A percentile compares a stretch with the other conserved stretches of the same genome.
Evolutionary conservation across 2,329 filamentous ascomycete species (phyloP).

Genomic region (Fusarium incarnatum): DNA sequence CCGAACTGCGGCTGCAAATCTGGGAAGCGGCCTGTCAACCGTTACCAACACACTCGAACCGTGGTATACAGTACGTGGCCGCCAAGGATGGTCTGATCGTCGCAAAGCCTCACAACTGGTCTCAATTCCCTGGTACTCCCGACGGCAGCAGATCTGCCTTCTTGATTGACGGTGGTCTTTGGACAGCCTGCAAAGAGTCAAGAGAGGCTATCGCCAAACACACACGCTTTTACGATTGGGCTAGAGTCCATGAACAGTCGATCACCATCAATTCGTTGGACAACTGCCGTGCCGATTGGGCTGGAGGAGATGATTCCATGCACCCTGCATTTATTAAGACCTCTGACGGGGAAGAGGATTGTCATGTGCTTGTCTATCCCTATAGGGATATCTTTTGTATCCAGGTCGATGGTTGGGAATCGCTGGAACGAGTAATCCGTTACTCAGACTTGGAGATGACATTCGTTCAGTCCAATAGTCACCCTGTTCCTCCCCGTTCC

Average conservation of each 20-base stretch:
- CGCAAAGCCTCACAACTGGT: not conserved
- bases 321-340: not conserved
- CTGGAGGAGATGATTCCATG: not conserved
- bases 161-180: not conserved
- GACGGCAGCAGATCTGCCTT: not conserved
- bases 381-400: not conserved
- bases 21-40: not conserved
- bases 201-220: not conserved
- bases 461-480: too few species aligned
- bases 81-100: too few species aligned
- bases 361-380: not conserved
- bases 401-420: not conserved
- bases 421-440: too few species aligned
- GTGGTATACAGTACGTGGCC: not conserved
- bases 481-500: too few species aligned
- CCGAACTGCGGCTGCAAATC: not conserved
- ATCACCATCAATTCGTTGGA: not conserved
- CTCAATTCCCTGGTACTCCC: not conserved
- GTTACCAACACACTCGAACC: not conserved
- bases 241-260: not conserved
- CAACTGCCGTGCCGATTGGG: not conserved
- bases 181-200: constrained; percentile 9
- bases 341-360: not conserved
- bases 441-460: not conserved
- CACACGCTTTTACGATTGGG: not conserved